Evolutionary conservation across 208 protist species (phyloP), one percentile per base, ranked within the genome.

Genomic region (Crithidia expoeki): DNA sequence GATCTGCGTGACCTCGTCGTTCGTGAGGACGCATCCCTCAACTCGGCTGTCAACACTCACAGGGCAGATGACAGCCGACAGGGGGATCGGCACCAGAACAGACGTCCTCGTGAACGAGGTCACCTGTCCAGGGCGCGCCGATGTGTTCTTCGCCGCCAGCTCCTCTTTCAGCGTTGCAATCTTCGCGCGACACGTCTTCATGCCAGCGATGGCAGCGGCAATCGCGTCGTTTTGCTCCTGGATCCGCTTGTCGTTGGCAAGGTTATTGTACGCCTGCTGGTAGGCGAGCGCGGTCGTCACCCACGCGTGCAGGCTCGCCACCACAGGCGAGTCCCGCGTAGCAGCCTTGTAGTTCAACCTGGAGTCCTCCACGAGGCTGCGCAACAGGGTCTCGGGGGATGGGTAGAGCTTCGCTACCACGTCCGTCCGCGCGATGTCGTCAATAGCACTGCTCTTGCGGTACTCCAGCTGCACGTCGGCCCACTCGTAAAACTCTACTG

Each of bases 161-260:
- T 88, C 86, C 19, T 86, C 81, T 66, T 86, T 88, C 49, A 91
- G 73, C 51, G 76, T 91, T 53, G 72, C 74, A 32, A 88, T 83
- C 74, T 90, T 90, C 44, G 79, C 61, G 40, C 85, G 85, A 49
- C 70, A 82, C 17, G 72, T 80, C 77, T 86, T 91, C 80, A 88
- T 86, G 5, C 80, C 80, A 21, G 80, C 74, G 59, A 91, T 91
- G 32, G 76, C 67, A 49, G 62, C 68, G 7, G 68, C 72, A 61
- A 91, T 91, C 23, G 77, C 70, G 61, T 84, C 75, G 62, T 91
- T 91, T 66, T 86, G 82, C 42, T 78, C 80, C 62, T 91, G 80
- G 44, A 91, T 80, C 16, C 82, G 75, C 68, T 78, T 81, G 69
- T 91, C 82, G 36, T 79, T 52, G 6, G 79, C 81, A 9, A 87